Evolutionary conservation across 108 stramenopile species (phyloP).

Genomic region (Seminavis robusta): DNA sequence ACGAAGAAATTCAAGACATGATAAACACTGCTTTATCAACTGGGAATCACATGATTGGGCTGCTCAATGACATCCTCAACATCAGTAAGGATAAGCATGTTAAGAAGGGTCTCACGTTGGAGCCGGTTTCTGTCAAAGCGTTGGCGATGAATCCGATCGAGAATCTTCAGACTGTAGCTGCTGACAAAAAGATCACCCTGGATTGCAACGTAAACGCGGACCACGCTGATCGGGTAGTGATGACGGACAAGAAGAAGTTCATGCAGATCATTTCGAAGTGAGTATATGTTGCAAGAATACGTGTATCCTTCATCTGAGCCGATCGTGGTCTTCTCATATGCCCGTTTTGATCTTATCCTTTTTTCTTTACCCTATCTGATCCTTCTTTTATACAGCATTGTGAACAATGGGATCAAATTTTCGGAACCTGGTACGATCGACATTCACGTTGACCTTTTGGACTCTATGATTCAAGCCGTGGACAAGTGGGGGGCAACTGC

Average conservation of each 20-base stretch:
- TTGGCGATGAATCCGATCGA: slow-evolving; percentile 4
- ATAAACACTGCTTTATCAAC: slow-evolving; percentile 1
- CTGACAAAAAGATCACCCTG: neutral
- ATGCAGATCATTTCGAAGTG: slow-evolving; percentile 16
- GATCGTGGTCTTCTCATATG: no score
- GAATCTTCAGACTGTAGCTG: neutral
- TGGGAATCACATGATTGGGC: slow-evolving; percentile 7
- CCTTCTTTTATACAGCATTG: no score
- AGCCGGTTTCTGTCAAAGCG: neutral
- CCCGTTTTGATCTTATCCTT: no score
- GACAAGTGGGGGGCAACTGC: neutral
- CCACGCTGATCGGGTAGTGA: neutral
- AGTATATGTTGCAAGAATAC: no score
- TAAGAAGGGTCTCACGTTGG: neutral
- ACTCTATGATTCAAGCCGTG: neutral
- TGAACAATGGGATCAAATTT: slow-evolving; percentile 26
- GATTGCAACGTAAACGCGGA: neutral
- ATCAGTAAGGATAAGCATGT: slow-evolving; percentile 8
- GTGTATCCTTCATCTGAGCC: no score
- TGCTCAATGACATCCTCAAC: slow-evolving; percentile 16
- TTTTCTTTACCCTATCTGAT: no score
- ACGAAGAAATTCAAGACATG: slow-evolving; percentile 1
- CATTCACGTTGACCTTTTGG: neutral
- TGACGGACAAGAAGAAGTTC: slow-evolving; percentile 15
- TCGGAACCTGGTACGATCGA: neutral